Percentiles rank a stretch among this genome's conserved stretches.
phyloP scores from a whole-genome alignment of 495 filamentous ascomycete species.

The Neurospora tetraspora region DNA sequence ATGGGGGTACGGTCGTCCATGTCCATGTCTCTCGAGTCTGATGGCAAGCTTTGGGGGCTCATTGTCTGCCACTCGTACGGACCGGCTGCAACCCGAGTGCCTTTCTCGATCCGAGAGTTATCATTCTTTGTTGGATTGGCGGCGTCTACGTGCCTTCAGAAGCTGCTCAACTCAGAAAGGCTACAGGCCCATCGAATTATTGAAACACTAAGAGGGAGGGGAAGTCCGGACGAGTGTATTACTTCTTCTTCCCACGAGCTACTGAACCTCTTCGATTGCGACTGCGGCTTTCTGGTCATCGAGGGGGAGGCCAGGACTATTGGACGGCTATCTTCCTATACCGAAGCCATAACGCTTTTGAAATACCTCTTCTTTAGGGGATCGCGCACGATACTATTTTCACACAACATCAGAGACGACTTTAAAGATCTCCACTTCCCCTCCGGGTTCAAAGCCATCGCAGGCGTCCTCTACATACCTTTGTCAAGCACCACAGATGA shows the following conservation, averaged over 20 bases:
- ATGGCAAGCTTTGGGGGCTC: constrained; percentile 68
- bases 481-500: constrained; percentile 58
- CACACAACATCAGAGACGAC: constrained; percentile 57
- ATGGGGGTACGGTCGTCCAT: constrained; percentile 76
- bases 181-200: constrained; percentile 63
- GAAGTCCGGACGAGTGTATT: constrained; percentile 76
- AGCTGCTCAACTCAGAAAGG: constrained; percentile 65
- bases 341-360: constrained; percentile 65
- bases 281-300: constrained; percentile 69
- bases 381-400: constrained; percentile 54
- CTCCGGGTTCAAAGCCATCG: constrained; percentile 61
- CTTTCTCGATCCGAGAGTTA: constrained; percentile 76
- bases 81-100: constrained; percentile 59
- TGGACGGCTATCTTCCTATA: constrained; percentile 53
- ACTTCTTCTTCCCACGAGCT: constrained; percentile 75
- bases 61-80: constrained; percentile 73
- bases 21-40: constrained; percentile 77
- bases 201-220: constrained; percentile 53
- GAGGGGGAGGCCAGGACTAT: constrained; percentile 70
- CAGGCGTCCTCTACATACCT: constrained; percentile 66
- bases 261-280: constrained; percentile 67
- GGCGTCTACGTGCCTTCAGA: constrained; percentile 69
- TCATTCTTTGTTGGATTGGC: constrained; percentile 68
- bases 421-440: constrained; percentile 66
- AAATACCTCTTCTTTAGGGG: constrained; percentile 65